Conservation (phyloP, 106 monocot genomes). For the Agapanthus africanus region DNA sequence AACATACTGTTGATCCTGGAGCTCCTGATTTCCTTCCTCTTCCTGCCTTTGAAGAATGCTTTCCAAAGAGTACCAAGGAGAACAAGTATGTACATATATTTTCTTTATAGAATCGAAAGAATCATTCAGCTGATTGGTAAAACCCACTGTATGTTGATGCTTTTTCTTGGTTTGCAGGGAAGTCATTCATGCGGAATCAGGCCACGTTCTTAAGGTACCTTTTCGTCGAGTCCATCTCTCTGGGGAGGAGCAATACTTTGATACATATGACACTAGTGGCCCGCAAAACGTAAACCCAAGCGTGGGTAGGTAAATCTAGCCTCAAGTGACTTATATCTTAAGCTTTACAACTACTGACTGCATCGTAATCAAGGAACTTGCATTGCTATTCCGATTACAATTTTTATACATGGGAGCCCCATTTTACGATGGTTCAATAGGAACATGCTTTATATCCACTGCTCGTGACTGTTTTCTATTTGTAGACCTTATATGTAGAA, state of each 20-base stretch:
- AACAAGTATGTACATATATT: constrained; percentile 55
- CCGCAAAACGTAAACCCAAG: constrained; percentile 74
- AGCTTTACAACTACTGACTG: not conserved
- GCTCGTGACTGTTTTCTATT: not conserved
- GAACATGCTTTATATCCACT: not conserved
- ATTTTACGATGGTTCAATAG: not conserved
- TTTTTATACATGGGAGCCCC: not conserved
- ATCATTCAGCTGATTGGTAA: not conserved
- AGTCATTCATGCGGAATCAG: constrained; percentile 68
- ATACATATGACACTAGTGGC: constrained; percentile 93
- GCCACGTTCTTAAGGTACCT: constrained; percentile 72
- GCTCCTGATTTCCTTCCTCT: constrained; percentile 91
- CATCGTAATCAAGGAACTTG: not conserved
- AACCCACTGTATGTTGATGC: not conserved
- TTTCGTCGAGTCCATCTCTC: constrained; percentile 81
- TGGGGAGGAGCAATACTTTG: constrained; percentile 61
- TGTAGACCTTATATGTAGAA: not conserved
- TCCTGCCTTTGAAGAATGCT: constrained; percentile 83
- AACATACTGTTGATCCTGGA: constrained; percentile 71
- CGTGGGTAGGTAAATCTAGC: constrained; percentile 29
- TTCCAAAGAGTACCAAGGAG: constrained; percentile 93
- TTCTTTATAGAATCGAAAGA: not conserved
- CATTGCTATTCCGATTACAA: not conserved
- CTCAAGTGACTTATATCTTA: not conserved
- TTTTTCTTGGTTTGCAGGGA: constrained; percentile 35